These are phyloP conservation scores for Ceratobasidium sp. DNA, from an alignment of 1,284 basidiomycete species.

Conservation along the genomic window DNA sequence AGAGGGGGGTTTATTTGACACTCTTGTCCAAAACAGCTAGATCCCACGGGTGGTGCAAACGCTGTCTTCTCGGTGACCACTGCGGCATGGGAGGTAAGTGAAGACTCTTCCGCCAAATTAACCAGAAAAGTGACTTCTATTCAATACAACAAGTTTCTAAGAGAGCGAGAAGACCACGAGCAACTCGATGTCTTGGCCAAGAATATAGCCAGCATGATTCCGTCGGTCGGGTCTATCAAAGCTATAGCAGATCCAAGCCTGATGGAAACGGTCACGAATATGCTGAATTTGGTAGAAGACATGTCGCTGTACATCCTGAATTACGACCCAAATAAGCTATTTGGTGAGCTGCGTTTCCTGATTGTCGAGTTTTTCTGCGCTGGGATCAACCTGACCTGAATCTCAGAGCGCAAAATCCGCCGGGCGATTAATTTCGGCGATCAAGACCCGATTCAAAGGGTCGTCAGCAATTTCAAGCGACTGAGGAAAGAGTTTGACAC, in stretches of 20 bases:
- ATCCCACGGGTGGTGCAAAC: background rate
- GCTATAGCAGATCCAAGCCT: background rate
- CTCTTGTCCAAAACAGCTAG: background rate
- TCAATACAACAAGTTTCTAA: background rate
- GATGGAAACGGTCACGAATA: background rate
- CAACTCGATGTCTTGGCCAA: background rate
- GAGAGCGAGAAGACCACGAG: background rate
- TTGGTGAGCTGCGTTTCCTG: background rate
- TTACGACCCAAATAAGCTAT: background rate
- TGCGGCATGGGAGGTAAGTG: background rate
- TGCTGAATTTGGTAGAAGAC: constrained; percentile 12
- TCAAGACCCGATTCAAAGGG: background rate
- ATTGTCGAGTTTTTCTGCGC: background rate
- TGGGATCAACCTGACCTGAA: background rate
- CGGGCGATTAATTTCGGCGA: background rate
- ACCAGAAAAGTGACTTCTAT: background rate
- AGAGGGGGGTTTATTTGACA: background rate
- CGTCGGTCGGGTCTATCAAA: background rate
- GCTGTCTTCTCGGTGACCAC: background rate
- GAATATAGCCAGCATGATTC: background rate
- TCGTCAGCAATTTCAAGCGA: background rate
- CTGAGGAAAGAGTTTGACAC: background rate
- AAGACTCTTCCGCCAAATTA: too few species aligned
- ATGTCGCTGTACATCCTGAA: background rate
- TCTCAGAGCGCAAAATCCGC: background rate